Evolutionary conservation across 2,329 filamentous ascomycete species (phyloP).

Genomic region (Aspergillus nomiae): DNA sequence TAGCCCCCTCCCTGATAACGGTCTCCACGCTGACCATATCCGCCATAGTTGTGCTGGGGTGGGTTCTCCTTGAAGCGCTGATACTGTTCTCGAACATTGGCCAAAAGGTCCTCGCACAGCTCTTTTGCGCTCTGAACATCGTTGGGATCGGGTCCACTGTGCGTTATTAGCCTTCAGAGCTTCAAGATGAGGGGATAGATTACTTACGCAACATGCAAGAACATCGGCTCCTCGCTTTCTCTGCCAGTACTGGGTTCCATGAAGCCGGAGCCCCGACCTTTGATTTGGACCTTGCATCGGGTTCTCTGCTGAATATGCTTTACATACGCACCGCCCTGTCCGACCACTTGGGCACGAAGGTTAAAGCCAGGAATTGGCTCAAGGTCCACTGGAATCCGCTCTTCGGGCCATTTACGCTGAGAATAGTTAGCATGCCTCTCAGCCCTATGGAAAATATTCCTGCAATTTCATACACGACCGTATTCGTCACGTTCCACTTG

Average conservation of each 20-base stretch:
- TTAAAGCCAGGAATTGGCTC: conserved; percentile 95
- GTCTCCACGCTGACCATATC: conserved; percentile 56
- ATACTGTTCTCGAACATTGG: conserved; percentile 85
- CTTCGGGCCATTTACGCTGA: conserved; percentile 98
- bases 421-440: conserved; percentile 20
- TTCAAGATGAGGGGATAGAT: neutral
- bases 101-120: conserved; percentile 83
- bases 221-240: conserved; percentile 96
- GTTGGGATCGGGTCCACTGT: conserved; percentile 78
- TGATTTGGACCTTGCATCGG: conserved; percentile 94
- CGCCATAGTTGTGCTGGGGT: conserved; percentile 64
- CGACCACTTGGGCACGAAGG: conserved; percentile 91
- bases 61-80: conserved; percentile 86
- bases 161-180: conserved; percentile 34
- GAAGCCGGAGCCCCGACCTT: conserved; percentile 92
- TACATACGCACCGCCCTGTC: conserved; percentile 90
- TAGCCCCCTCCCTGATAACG: conserved; percentile 47
- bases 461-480: conserved; percentile 66
- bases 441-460: neutral
- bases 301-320: conserved; percentile 98
- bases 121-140: conserved; percentile 87
- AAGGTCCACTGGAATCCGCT: conserved; percentile 86
- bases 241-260: conserved; percentile 83
- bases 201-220: conserved; percentile 81
- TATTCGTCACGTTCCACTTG: conserved; percentile 86